Base-by-base conservation (phyloP, 139 green algal species). In the Chlorella sorokiniana region DNA sequence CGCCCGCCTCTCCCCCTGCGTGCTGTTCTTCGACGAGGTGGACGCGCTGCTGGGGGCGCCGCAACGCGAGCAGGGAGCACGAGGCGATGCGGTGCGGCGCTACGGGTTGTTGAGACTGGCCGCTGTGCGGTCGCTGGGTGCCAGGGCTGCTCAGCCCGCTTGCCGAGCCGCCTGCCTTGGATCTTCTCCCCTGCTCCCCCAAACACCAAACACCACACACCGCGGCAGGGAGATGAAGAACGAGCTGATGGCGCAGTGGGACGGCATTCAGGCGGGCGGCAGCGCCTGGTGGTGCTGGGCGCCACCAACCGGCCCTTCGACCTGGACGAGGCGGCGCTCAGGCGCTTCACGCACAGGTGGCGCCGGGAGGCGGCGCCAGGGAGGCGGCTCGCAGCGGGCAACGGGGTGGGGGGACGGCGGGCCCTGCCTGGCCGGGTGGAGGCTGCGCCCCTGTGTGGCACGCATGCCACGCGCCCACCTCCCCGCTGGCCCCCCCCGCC, bases 271-370 rank as follows among this genome's bases (percentile, higher is more conserved):
- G 29, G 38, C 70, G 10, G 62, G 41, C 25, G 68, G 2, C 14
- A 52, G 48, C 77, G 65, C 6, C 83, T 92, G 6, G 71, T 94
- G 73, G 90, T 96, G 77, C 83, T 96, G 64, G 92, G 86, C 1
- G 92, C 92, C 37, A 95, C 92, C 65, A 95, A 95, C 84, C 71
- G 92, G 33, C 92, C 92, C 18, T 89, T 89, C 69, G 92, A 96
- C 81, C 73, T 96, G 38, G 92, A 96, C 62, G 92, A 96, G 68
- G 92, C 92, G 5, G 92, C 91, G 69, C 86, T 95, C 45, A 86
- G 92, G 33, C 79, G 92, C 38, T 80, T 80, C 56, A 80, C 56
- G 16, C 74, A 80, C 56, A 69, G 72, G 69, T 62, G 20, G n/a
- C n/a, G n/a, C n/a, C n/a, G n/a, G n/a, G n/a, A n/a, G n/a, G n/a